Conservation (phyloP, 2,329 filamentous ascomycete genomes). For the Rhexocercosporidium sp. region DNA sequence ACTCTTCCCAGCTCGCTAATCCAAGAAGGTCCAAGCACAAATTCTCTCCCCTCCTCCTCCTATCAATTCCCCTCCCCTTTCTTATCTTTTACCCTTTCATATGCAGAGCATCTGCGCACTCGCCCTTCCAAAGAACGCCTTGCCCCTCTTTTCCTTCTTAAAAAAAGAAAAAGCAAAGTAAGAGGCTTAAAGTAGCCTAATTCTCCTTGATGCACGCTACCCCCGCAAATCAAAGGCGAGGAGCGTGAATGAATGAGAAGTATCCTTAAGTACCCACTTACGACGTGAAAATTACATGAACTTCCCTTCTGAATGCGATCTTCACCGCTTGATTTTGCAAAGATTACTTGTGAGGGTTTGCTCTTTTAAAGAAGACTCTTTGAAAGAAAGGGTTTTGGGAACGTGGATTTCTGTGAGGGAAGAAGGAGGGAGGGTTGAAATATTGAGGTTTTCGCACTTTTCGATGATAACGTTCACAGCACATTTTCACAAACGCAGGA, state of each 20-base stretch:
- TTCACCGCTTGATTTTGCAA: slow-evolving; percentile 1
- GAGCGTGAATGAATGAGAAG: background rate
- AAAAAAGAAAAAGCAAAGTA: background rate
- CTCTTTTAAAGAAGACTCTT: background rate
- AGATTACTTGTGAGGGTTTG: background rate
- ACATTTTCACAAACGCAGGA: background rate
- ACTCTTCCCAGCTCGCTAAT: background rate
- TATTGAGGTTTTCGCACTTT: slow-evolving; percentile 18
- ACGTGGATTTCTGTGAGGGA: background rate
- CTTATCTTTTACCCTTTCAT: slow-evolving; percentile 19
- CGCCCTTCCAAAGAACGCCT: background rate
- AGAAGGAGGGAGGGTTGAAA: background rate
- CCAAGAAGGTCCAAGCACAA: background rate
- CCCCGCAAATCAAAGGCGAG: background rate
- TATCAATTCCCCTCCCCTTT: slow-evolving; percentile 5
- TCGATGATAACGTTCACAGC: background rate
- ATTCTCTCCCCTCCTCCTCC: background rate
- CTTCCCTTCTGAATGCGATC: background rate
- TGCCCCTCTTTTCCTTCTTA: background rate
- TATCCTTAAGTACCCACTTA: background rate
- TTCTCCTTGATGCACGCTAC: background rate
- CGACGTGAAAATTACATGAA: too few relatives aligned
- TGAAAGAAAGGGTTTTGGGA: background rate
- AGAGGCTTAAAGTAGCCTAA: background rate
- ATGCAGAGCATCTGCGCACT: slow-evolving; percentile 13